phyloP scores from a whole-genome alignment of 192 early-diverging fungal species.

The Coemansia sp. region DNA sequence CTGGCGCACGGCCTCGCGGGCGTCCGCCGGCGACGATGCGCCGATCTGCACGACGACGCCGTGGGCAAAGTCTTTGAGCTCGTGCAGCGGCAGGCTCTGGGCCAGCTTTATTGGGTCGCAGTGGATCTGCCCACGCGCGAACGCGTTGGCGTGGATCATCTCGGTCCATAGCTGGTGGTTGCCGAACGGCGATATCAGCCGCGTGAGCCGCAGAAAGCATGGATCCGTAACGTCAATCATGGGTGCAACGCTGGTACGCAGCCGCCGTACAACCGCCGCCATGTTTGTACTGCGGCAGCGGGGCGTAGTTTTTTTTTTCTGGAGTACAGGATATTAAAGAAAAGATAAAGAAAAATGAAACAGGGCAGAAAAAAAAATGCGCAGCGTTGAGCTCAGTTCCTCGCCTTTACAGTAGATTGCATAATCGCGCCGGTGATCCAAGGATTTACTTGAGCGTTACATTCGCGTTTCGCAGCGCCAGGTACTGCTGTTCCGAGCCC shows the following conservation, averaged over 20 bases:
- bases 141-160: constrained; percentile 64
- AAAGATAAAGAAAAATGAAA: constrained; percentile 1
- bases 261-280: constrained; percentile 9
- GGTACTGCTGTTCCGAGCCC: constrained; percentile 77
- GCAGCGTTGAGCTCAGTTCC: too few relatives aligned
- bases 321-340: background rate
- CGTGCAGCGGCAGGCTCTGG: constrained; percentile 24
- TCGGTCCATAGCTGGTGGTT: constrained; percentile 66
- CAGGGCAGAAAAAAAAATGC: background rate
- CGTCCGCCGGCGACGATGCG: too few relatives aligned
- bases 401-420: background rate
- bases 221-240: constrained; percentile 78
- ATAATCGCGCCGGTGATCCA: background rate
- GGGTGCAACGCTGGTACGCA: constrained; percentile 65
- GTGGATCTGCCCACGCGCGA: constrained; percentile 37
- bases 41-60: constrained; percentile 49
- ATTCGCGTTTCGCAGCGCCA: constrained; percentile 74
- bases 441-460: constrained; percentile 63
- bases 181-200: constrained; percentile 63
- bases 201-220: constrained; percentile 62
- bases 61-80: constrained; percentile 32
- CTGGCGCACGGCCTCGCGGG: too few relatives aligned
- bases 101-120: constrained; percentile 13
- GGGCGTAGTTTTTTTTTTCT: too few relatives aligned
- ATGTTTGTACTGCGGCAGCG: too few relatives aligned